These are phyloP conservation scores for Cynara cardunculus DNA, from an alignment of 129 eudicot species.

Conservation along the genomic window DNA sequence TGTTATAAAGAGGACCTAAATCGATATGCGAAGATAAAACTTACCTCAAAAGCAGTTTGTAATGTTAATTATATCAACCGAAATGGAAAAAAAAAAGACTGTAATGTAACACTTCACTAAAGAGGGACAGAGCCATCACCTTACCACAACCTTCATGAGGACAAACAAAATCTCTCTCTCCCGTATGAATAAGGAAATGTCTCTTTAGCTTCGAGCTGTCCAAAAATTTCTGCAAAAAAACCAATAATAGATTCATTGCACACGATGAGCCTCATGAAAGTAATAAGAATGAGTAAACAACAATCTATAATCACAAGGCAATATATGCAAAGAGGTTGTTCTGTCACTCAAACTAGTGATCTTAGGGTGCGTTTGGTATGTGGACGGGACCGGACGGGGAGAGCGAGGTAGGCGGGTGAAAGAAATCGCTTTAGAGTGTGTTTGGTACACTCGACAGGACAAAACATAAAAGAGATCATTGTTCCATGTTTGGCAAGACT, in stretches of 20 bases:
- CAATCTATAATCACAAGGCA: background rate
- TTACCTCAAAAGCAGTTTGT: background rate
- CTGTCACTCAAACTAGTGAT: background rate
- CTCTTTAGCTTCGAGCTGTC: slow-evolving; percentile 95
- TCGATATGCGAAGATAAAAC: background rate
- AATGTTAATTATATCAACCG: no score
- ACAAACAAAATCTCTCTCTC: slow-evolving; percentile 90
- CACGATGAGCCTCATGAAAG: background rate
- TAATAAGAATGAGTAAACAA: background rate
- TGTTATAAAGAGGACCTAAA: background rate
- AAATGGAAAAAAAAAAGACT: no score
- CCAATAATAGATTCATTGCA: background rate
- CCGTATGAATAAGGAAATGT: slow-evolving; percentile 94
- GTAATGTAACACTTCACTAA: background rate
- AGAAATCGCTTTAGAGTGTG: no score
- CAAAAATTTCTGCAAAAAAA: slow-evolving; percentile 83
- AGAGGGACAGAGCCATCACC: slow-evolving; percentile 45
- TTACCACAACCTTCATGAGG: slow-evolving; percentile 99
- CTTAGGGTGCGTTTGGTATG: background rate
- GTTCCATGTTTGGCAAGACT: no score
- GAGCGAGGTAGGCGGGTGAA: background rate
- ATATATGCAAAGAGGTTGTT: background rate
- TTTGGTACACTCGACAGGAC: no score
- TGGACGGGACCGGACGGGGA: background rate
- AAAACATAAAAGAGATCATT: no score